Base-by-base conservation (phyloP, 306 rosid genomes). In the Rosa multiflora region DNA sequence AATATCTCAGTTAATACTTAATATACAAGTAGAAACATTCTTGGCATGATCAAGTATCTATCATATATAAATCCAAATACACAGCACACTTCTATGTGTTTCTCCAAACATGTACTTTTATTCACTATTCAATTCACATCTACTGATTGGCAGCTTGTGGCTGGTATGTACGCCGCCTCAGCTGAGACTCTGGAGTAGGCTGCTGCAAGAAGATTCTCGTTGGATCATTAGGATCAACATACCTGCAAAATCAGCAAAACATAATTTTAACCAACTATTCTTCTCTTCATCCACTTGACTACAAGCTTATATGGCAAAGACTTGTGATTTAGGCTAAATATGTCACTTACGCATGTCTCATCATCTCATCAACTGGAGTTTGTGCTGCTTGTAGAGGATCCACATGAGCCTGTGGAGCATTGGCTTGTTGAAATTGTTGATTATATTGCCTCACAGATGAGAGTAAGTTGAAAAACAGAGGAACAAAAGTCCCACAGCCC, bases 321-420 rank as follows among this genome's bases (percentile, higher is more conserved):
- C 66, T 53, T 23, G 66, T 47, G 20, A 71, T 14, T 29, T 6
- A 13, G 56, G 66, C 56, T 74, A 17, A 72, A 53, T 58, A 73
- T 20, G 51, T 35, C 70, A 85, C 98, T 78, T 89, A 96, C 99
- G 99, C 99, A 29, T 90, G 93, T 93, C 99, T 87, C 92, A 93
- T 93, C 93, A 96, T 93, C 80, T 93, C 99, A 86, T 96, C 98
- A 43, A 96, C 98, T 71, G 99, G 99, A 76, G 98, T 87, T 87
- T 93, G 90, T n/a, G 98, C 84, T 55, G 98, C 99, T 81, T 87
- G 98, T 81, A 93, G 79, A 49, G 98, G 99, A 89, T 96, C 99
- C 71, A 80, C 80, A 29, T 46, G 85, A 69, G 94, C 78, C 58
- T 88, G 88, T 2, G 86, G n/a, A 18, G 67, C 21, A 58, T 62